These are phyloP conservation scores for Arthrobotrys sphaeroides DNA, from an alignment of 2,329 filamentous ascomycete genomes.

Conservation along the genomic window DNA sequence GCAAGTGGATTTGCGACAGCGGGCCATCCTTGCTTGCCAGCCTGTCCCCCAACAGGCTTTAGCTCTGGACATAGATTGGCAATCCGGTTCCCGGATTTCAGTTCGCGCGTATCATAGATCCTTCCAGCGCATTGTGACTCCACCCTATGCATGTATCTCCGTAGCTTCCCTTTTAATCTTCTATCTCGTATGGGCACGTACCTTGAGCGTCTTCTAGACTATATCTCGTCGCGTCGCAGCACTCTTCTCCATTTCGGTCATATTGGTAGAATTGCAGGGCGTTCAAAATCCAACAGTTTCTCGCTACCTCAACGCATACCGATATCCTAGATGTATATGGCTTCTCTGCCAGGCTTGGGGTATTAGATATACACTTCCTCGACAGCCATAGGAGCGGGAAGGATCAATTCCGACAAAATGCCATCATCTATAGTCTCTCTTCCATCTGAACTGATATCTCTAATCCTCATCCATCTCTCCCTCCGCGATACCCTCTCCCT, in stretches of 20 bases:
- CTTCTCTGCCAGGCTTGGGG: too few species aligned
- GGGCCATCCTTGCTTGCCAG: background rate
- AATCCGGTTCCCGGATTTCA: background rate
- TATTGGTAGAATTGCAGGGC: too few species aligned
- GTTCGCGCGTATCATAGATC: background rate
- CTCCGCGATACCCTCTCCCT: conserved; percentile 33
- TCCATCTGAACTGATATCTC: conserved; percentile 21
- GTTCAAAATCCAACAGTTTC: conserved; percentile 33
- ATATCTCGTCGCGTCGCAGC: background rate
- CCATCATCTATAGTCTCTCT: conserved; percentile 8
- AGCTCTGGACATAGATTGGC: background rate
- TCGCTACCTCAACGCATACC: conserved; percentile 19
- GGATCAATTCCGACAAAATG: background rate
- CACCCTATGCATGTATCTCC: background rate
- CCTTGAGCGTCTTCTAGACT: background rate
- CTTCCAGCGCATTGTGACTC: background rate
- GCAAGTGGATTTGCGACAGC: background rate
- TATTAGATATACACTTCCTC: too few species aligned
- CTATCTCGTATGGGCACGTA: too few species aligned
- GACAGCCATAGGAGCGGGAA: background rate
- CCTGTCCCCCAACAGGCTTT: conserved; percentile 3
- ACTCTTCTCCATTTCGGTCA: background rate
- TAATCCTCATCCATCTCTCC: conserved; percentile 18
- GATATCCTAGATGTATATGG: too few species aligned
- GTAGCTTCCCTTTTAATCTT: background rate